Percentiles rank a stretch among this genome's conserved stretches.
Conservation (phyloP, 805 yeast species). For the Torulaspora delbrueckii region DNA sequence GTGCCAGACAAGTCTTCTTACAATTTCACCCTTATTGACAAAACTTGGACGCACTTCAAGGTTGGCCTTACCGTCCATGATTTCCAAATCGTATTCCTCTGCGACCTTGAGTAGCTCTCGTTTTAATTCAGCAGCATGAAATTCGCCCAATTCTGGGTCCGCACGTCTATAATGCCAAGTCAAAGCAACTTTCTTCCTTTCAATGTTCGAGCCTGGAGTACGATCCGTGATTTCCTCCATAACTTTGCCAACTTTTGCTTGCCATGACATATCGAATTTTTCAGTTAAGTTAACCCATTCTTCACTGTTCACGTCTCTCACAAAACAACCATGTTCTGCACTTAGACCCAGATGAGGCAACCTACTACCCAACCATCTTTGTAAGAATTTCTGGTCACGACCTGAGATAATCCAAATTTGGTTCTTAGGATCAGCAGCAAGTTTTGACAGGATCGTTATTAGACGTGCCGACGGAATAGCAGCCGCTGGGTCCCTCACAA, state of each 20-base stretch:
- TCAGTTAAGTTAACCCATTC: slow-evolving; percentile 85
- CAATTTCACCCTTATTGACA: slow-evolving; percentile 96
- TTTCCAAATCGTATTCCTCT: slow-evolving; percentile 77
- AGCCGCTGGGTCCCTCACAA: slow-evolving; percentile 95
- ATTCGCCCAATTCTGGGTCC: slow-evolving; percentile 89
- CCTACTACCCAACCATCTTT: slow-evolving; percentile 75
- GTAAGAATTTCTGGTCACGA: slow-evolving; percentile 85
- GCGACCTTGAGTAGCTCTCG: slow-evolving; percentile 57
- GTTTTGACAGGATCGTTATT: slow-evolving; percentile 49
- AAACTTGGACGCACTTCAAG: slow-evolving; percentile 94
- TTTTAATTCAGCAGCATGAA: slow-evolving; percentile 72
- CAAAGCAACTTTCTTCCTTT: slow-evolving; percentile 84
- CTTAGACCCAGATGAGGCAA: slow-evolving; percentile 67
- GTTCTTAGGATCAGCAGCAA: slow-evolving; percentile 73
- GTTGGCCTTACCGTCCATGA: slow-evolving; percentile 96
- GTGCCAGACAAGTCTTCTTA: slow-evolving; percentile 64
- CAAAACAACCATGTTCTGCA: slow-evolving; percentile 97
- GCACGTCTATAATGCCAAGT: slow-evolving; percentile 98
- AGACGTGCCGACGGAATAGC: slow-evolving; percentile 87
- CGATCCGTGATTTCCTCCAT: slow-evolving; percentile 73
- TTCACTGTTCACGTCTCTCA: slow-evolving; percentile 60
- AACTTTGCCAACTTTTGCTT: slow-evolving; percentile 66
- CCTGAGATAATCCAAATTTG: slow-evolving; percentile 95
- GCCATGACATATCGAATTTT: slow-evolving; percentile 91
- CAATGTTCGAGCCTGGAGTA: slow-evolving; percentile 87